A percentile compares a stretch with the other conserved stretches of the same genome.
Evolutionary conservation across 306 rosid genomes (phyloP).

Genomic region (Erythrophleum fordii): DNA sequence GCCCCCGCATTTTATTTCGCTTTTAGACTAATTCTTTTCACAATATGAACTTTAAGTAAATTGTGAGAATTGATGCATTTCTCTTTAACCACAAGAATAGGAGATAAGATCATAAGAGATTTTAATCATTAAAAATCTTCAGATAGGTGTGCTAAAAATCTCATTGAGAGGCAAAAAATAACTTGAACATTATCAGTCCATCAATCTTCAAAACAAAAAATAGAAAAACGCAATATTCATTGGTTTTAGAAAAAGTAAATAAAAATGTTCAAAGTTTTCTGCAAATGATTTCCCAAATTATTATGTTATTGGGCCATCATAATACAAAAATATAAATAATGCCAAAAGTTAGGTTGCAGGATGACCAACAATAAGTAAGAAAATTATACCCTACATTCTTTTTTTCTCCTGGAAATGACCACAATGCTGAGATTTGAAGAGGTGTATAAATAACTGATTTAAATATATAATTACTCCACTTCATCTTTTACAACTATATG

Average conservation of each 20-base stretch:
- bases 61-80: too few relatives aligned
- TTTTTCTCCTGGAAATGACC: too few relatives aligned
- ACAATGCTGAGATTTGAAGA: background rate
- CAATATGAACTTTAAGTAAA: background rate
- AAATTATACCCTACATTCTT: background rate
- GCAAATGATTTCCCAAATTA: background rate
- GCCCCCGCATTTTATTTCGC: background rate
- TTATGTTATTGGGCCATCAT: conserved; percentile 1
- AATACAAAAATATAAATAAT: conserved; percentile 7
- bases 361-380: background rate
- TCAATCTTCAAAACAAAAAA: too few relatives aligned
- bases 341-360: conserved; percentile 19
- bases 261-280: background rate
- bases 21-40: background rate
- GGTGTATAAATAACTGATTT: conserved; percentile 7
- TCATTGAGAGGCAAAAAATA: too few relatives aligned
- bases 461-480: conserved; percentile 2
- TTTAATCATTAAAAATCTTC: too few relatives aligned
- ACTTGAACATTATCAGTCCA: too few relatives aligned
- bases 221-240: too few relatives aligned
- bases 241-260: background rate
- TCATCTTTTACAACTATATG: conserved; percentile 3
- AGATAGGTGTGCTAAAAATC: too few relatives aligned
- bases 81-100: too few relatives aligned
- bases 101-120: too few relatives aligned